phyloP scores from a whole-genome alignment of 2,329 filamentous ascomycete genomes.

The Leptographium wingfieldii region DNA sequence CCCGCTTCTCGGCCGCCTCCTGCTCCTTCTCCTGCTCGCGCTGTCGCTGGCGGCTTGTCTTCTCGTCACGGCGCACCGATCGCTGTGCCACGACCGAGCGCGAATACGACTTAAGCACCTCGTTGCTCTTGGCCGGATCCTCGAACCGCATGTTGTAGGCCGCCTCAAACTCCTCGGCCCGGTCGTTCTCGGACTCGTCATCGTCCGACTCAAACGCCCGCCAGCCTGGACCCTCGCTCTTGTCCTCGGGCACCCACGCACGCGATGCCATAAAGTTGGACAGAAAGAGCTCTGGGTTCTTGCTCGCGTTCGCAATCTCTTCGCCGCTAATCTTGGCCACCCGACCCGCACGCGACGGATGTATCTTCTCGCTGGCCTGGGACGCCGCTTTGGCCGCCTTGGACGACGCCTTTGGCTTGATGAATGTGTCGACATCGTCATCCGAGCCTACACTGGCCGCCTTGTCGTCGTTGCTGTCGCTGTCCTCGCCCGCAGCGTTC shows the following conservation, averaged over 20 bases:
- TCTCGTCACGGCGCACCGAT: constrained; percentile 76
- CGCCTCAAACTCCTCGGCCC: constrained; percentile 77
- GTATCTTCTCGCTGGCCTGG: constrained; percentile 31
- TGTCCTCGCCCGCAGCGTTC: constrained; percentile 49
- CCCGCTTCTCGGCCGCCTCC: constrained; percentile 65
- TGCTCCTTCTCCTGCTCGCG: constrained; percentile 66
- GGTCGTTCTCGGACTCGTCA: constrained; percentile 60
- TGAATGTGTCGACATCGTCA: constrained; percentile 58
- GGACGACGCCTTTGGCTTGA: constrained; percentile 53
- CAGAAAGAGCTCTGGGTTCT: constrained; percentile 79
- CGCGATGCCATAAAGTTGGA: constrained; percentile 89
- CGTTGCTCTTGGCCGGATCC: constrained; percentile 76
- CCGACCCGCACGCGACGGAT: constrained; percentile 40
- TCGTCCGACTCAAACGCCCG: constrained; percentile 89
- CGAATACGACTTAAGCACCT: constrained; percentile 76
- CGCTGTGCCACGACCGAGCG: constrained; percentile 72
- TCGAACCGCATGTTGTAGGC: constrained; percentile 97
- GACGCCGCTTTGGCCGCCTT: constrained; percentile 17
- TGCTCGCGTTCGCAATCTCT: constrained; percentile 65
- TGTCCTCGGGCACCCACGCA: constrained; percentile 61
- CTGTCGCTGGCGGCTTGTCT: constrained; percentile 61
- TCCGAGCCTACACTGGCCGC: constrained; percentile 40
- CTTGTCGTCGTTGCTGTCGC: constrained; percentile 41
- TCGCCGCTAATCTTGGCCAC: constrained; percentile 37
- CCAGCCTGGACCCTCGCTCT: constrained; percentile 40